phyloP scores from a whole-genome alignment of 2,329 filamentous ascomycete genomes.

The Fusarium sp. region DNA sequence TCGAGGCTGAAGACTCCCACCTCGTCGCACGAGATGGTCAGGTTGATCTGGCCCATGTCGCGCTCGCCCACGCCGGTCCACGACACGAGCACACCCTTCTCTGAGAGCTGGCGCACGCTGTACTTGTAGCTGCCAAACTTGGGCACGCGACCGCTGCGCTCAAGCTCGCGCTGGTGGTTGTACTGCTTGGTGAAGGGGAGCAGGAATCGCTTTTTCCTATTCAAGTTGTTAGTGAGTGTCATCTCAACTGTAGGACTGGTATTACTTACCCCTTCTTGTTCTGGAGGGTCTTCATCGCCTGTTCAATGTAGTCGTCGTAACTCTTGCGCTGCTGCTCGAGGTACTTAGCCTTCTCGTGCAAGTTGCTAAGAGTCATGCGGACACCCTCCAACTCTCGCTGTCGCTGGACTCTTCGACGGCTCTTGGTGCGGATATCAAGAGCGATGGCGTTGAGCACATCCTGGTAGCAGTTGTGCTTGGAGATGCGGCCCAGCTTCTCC shows the following conservation, averaged over 20 bases:
- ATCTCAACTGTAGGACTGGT: neutral
- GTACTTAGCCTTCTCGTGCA: constrained; percentile 89
- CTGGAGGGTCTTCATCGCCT: constrained; percentile 96
- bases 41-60: constrained; percentile 91
- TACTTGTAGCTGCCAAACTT: constrained; percentile 99
- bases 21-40: constrained; percentile 94
- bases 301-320: constrained; percentile 99
- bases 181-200: constrained; percentile 98
- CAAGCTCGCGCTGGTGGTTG: constrained; percentile 96
- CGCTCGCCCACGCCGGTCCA: constrained; percentile 86
- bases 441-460: constrained; percentile 98
- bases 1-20: constrained; percentile 95
- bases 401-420: constrained; percentile 89
- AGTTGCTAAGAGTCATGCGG: constrained; percentile 77
- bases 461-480: constrained; percentile 92
- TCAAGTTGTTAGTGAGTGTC: constrained; percentile 29
- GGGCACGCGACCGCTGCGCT: constrained; percentile 90
- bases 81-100: constrained; percentile 94
- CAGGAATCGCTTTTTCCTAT: constrained; percentile 88
- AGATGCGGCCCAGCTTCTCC: constrained; percentile 88
- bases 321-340: constrained; percentile 95
- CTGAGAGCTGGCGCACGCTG: constrained; percentile 85
- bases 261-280: constrained; percentile 86
- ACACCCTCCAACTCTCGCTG: constrained; percentile 91
- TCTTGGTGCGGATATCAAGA: constrained; percentile 96